Base-by-base conservation (phyloP, 108 stramenopile species). In the Cylindrotheca fusiformis region DNA sequence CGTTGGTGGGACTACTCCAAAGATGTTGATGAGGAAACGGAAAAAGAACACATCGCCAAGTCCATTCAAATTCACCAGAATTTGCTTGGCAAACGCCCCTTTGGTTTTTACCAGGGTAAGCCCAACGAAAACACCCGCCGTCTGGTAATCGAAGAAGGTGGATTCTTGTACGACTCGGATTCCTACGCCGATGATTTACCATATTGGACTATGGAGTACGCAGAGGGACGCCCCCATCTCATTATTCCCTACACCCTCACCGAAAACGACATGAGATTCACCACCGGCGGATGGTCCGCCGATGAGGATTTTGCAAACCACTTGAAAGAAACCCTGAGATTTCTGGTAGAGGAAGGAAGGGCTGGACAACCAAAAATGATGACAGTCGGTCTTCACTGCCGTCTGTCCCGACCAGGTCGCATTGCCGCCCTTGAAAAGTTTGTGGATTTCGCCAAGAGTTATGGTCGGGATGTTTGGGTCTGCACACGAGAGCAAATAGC, bases 71-170 rank as follows among this genome's bases (percentile, higher is more conserved):
- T 97, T 58, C 95, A 95, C 36, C 71, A 82, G 47, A 69, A 80
- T 24, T 51, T 97, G 48, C 52, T 95, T 31, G 94, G 95, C 20
- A 78, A 78, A 48, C 71, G 93, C 14, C 97, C 97, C 1, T 81
- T 88, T 53, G 96, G 96, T 31, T 80, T 96, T 33, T 97, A 97
- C 69, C 95, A 96, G 77, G 96, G 96, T 26, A 97, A 97, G 71
- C 92, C 90, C 1, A 91, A 87, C 63, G 72, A 76, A 10, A 79
- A 91, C 54, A 92, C 87, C 24, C 74, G 88, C 22, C 68, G 76
- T 44, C 65, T 92, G 19, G 88, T 93, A 19, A 80, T 94, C 23
- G 95, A 96, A 71, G 89, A 92, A 59, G 96, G 96, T 30, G 94
- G 95, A 25, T 97, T 97, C 67, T 65, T 90, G 59, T 93, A 93